Conservation (phyloP, 345 rosid genomes). For the Excoecaria cochinchinensis region DNA sequence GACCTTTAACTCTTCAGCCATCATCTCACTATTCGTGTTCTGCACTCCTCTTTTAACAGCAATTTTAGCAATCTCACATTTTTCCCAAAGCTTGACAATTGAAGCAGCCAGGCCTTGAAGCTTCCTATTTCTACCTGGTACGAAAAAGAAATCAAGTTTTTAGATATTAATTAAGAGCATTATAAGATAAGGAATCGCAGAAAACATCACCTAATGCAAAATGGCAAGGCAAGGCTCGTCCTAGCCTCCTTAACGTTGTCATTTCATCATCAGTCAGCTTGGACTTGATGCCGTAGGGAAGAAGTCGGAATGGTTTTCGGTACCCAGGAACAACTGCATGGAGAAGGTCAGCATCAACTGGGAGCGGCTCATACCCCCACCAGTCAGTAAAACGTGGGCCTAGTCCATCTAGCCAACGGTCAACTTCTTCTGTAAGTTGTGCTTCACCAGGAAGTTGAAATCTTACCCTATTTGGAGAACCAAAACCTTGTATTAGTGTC, state of each 20-base stretch:
- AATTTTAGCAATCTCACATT: conserved; percentile 92
- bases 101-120: conserved; percentile 87
- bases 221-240: conserved; percentile 85
- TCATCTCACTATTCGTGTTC: conserved; percentile 71
- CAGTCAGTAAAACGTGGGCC: conserved; percentile 89
- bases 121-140: conserved; percentile 80
- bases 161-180: conserved; percentile 15
- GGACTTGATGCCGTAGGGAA: conserved; percentile 80
- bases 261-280: conserved; percentile 85
- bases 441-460: conserved; percentile 82
- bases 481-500: conserved; percentile 57
- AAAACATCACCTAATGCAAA: conserved; percentile 67
- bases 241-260: conserved; percentile 88
- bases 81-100: conserved; percentile 87
- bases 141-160: conserved; percentile 20
- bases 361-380: conserved; percentile 97
- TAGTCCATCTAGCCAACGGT: conserved; percentile 72
- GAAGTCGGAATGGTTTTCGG: conserved; percentile 88
- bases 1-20: conserved; percentile 92
- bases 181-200: conserved; percentile 8
- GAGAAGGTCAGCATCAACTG: conserved; percentile 88
- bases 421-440: conserved; percentile 71
- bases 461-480: conserved; percentile 67
- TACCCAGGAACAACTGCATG: conserved; percentile 76
- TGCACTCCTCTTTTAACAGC: conserved; percentile 89